phyloP scores from a whole-genome alignment of 768 basidiomycete species.

The Boletus bicolor region DNA sequence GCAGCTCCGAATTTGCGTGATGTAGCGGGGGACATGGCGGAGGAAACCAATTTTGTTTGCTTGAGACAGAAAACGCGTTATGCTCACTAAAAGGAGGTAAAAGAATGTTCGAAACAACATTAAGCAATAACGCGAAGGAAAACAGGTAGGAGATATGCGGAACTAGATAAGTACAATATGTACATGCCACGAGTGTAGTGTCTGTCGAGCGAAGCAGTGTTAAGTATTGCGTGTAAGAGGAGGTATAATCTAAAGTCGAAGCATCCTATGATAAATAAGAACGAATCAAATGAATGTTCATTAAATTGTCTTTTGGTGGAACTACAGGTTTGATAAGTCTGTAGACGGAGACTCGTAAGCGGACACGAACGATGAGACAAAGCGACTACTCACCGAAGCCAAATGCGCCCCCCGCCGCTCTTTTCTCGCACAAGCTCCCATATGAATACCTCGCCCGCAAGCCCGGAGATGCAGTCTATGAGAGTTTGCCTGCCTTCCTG shows the following conservation, averaged over 20 bases:
- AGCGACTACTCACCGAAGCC: constrained; percentile 54
- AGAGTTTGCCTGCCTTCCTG: constrained; percentile 57
- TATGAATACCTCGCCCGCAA: constrained; percentile 33
- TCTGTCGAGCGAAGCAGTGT: constrained; percentile 7
- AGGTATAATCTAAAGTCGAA: constrained; percentile 19
- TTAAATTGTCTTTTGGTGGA: constrained; percentile 22
- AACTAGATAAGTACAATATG: constrained; percentile 11
- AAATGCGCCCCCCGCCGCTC: constrained; percentile 54
- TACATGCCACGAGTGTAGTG: constrained; percentile 13
- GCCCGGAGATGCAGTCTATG: constrained; percentile 47
- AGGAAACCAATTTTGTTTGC: neutral
- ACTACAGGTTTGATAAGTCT: constrained; percentile 25
- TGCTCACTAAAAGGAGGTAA: constrained; percentile 3
- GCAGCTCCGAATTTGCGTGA: neutral
- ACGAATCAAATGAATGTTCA: constrained; percentile 20
- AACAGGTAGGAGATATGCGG: neutral
- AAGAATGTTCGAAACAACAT: constrained; percentile 10
- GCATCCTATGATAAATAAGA: constrained; percentile 20
- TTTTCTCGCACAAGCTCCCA: constrained; percentile 65
- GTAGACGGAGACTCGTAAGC: neutral
- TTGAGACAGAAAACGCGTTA: neutral
- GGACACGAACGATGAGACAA: neutral
- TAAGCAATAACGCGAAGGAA: constrained; percentile 14
- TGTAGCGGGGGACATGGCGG: neutral
- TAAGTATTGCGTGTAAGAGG: constrained; percentile 6